A percentile compares a stretch with the other conserved stretches of the same genome.
These are phyloP conservation scores for Cryoendolithus antarcticus DNA, from an alignment of 2,329 filamentous ascomycete genomes.

Conservation along the genomic window DNA sequence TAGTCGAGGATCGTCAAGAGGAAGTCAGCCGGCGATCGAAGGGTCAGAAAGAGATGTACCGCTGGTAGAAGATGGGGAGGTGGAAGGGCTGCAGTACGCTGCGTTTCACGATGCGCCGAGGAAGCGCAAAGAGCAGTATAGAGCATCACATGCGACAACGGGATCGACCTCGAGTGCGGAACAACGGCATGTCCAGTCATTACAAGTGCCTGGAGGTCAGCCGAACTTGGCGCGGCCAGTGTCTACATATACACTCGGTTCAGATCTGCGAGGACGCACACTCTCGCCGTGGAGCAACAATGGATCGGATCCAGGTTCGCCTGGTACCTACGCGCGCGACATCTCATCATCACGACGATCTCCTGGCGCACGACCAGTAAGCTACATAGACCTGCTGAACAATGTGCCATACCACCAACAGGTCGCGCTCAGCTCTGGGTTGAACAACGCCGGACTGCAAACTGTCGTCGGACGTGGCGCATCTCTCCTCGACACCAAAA, in stretches of 20 bases:
- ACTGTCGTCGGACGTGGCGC: constrained; percentile 76
- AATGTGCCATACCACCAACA: constrained; percentile 69
- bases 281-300: constrained; percentile 40
- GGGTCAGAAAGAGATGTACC: too few relatives aligned
- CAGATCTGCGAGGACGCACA: constrained; percentile 56
- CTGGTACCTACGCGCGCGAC: constrained; percentile 33
- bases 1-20: constrained; percentile 8
- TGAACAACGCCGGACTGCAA: constrained; percentile 74
- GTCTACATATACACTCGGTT: constrained; percentile 64
- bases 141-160: constrained; percentile 18
- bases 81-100: constrained; percentile 36
- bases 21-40: constrained; percentile 17
- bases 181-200: constrained; percentile 3
- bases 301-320: constrained; percentile 27
- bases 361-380: constrained; percentile 45
- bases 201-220: constrained; percentile 36
- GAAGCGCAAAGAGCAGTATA: constrained; percentile 15
- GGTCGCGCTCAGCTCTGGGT: constrained; percentile 46
- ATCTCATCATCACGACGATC: constrained; percentile 41
- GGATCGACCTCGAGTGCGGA: constrained; percentile 20
- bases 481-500: constrained; percentile 76
- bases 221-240: constrained; percentile 42
- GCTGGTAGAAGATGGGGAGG: neutral
- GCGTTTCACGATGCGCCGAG: constrained; percentile 28
- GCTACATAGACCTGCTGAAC: constrained; percentile 50